These are phyloP conservation scores for Heimioporus sp. DNA, from an alignment of 768 basidiomycete genomes.

Conservation along the genomic window DNA sequence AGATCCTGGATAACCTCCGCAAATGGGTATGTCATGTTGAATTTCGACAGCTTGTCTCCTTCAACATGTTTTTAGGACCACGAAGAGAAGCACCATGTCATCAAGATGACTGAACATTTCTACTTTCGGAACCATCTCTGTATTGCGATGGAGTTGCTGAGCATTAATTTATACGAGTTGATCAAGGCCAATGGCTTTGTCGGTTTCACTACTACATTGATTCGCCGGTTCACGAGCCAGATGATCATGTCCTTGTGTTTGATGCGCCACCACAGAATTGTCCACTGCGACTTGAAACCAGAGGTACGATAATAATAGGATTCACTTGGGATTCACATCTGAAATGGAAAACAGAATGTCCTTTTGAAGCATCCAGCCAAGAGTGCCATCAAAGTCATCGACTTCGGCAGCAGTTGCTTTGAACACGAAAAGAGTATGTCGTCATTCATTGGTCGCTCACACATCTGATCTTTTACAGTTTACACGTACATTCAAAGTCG, in stretches of 20 bases:
- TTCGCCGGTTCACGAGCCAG: conserved; percentile 94
- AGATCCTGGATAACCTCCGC: conserved; percentile 92
- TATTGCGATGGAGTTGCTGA: conserved; percentile 96
- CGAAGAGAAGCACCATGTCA: conserved; percentile 95
- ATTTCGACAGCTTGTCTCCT: neutral
- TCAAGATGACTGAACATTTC: conserved; percentile 98
- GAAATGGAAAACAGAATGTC: conserved; percentile 66
- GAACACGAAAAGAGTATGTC: conserved; percentile 95
- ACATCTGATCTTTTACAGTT: conserved; percentile 48
- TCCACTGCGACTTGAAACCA: conserved; percentile 98
- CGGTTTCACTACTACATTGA: conserved; percentile 94
- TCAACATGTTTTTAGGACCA: conserved; percentile 64
- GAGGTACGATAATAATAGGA: conserved; percentile 58
- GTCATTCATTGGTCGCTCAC: neutral
- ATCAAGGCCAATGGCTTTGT: conserved; percentile 99
- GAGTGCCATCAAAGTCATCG: conserved; percentile 97
- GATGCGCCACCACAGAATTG: conserved; percentile 96
- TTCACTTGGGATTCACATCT: neutral
- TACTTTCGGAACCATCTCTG: conserved; percentile 97
- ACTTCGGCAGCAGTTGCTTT: conserved; percentile 98
- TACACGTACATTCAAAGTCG: conserved; percentile 99
- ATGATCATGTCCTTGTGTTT: conserved; percentile 90
- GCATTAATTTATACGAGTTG: conserved; percentile 97
- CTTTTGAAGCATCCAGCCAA: conserved; percentile 91
- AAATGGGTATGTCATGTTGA: conserved; percentile 80